These are phyloP conservation scores for Hyaloperonospora brassicae DNA, from an alignment of 352 stramenopile species.

Conservation along the genomic window DNA sequence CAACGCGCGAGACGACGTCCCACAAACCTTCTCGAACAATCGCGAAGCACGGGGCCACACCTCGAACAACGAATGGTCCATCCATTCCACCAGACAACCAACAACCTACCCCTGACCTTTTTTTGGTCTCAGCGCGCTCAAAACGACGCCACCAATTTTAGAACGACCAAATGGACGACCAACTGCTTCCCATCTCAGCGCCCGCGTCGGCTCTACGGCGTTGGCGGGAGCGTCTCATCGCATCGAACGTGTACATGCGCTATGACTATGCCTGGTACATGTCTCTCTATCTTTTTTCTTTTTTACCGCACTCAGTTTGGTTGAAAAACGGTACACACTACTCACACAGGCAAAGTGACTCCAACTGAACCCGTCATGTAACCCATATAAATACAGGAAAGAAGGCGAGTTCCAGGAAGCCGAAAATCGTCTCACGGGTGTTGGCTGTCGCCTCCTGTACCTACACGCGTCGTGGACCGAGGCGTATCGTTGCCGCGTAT, in stretches of 20 bases:
- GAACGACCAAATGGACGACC: not conserved
- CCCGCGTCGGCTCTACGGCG: constrained; percentile 23
- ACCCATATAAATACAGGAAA: constrained; percentile 33
- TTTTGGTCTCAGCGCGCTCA: not conserved
- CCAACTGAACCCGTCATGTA: constrained; percentile 1
- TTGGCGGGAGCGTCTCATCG: constrained; percentile 43
- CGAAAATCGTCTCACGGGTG: constrained; percentile 43
- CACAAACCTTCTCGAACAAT: constrained; percentile 25
- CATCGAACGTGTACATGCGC: constrained; percentile 60
- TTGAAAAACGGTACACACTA: too few relatives aligned
- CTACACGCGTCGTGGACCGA: constrained; percentile 43
- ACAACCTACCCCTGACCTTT: constrained; percentile 2
- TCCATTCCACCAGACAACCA: not conserved
- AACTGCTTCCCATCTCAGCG: constrained; percentile 5
- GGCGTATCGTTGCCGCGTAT: constrained; percentile 12
- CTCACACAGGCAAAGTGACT: too few relatives aligned
- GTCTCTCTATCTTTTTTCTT: constrained; percentile 4
- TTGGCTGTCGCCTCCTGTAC: constrained; percentile 69
- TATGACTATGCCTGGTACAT: constrained; percentile 80
- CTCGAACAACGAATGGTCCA: not conserved
- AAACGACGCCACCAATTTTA: not conserved
- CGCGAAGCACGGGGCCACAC: constrained; percentile 4
- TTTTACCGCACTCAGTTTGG: too few relatives aligned
- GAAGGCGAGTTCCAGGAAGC: constrained; percentile 46
- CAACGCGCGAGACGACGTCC: constrained; percentile 4